Conservation (phyloP, 2,329 filamentous ascomycete species). For the Venturia oleaginea region DNA sequence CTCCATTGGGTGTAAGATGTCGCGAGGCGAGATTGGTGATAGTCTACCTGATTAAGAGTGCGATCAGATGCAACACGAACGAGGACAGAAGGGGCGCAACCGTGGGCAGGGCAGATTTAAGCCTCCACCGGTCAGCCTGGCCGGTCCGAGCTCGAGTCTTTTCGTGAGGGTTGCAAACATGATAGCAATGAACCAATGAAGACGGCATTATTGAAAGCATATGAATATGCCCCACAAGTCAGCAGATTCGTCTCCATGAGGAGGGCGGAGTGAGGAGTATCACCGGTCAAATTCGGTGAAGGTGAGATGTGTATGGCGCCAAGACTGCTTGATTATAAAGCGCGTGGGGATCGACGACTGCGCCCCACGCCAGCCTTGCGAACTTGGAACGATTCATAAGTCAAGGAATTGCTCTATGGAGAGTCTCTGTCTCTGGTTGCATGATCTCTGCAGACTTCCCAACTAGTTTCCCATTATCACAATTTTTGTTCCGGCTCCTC, state of each 20-base stretch:
- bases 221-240: not conserved
- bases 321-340: not conserved
- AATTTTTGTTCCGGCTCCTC: not conserved
- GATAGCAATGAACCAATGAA: not conserved
- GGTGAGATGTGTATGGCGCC: not conserved
- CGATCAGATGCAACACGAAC: not conserved
- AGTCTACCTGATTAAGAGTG: not conserved
- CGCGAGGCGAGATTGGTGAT: not conserved
- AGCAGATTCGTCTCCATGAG: not conserved
- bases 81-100: not conserved
- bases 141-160: not conserved
- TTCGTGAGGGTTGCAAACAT: not conserved
- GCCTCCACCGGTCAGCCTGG: constrained; percentile 1
- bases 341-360: not conserved
- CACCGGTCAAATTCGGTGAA: not conserved
- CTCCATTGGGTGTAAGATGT: not conserved
- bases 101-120: not conserved
- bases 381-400: not conserved
- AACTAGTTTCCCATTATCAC: not conserved
- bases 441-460: not conserved
- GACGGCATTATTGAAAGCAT: not conserved
- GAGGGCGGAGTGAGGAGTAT: not conserved
- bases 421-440: no score
- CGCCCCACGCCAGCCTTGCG: not conserved
- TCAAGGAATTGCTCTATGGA: not conserved